Conservation (phyloP, 129 eudicot genomes). For the Tanacetum coccineum region DNA sequence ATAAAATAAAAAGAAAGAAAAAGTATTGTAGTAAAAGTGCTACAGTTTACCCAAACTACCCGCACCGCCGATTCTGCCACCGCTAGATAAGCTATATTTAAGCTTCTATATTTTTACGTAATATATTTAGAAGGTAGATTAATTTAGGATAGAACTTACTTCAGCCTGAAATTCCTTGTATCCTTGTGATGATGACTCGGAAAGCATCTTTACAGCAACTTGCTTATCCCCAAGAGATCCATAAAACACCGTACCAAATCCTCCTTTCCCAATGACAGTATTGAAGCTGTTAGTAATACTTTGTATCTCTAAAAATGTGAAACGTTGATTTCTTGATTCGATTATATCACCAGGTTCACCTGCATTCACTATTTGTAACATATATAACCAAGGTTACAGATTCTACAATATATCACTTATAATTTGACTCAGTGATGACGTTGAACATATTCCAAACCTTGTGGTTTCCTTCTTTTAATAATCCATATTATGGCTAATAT, state of each 20-base stretch:
- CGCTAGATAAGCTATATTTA: too few relatives aligned
- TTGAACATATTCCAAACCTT: background rate
- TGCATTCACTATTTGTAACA: background rate
- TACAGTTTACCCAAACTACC: too few relatives aligned
- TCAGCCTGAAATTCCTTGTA: background rate
- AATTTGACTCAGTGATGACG: too few relatives aligned
- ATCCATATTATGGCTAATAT: background rate
- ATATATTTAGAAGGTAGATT: too few relatives aligned
- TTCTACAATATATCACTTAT: too few relatives aligned
- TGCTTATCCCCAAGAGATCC: background rate
- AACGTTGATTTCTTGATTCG: background rate
- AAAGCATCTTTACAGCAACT: conserved; percentile 7
- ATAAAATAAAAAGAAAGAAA: too few relatives aligned
- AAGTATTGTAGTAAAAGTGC: too few relatives aligned
- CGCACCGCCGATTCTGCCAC: too few relatives aligned
- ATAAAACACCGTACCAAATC: background rate
- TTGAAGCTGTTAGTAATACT: background rate
- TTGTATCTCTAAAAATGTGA: background rate
- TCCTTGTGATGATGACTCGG: background rate
- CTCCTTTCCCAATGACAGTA: background rate
- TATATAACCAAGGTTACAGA: too few relatives aligned
- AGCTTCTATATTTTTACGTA: too few relatives aligned
- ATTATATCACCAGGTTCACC: background rate
- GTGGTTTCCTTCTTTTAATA: background rate
- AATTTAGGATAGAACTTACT: too few relatives aligned